Evolutionary conservation across 202 grass and related monocot species (phyloP).

Genomic region (Zoysia matrella): DNA sequence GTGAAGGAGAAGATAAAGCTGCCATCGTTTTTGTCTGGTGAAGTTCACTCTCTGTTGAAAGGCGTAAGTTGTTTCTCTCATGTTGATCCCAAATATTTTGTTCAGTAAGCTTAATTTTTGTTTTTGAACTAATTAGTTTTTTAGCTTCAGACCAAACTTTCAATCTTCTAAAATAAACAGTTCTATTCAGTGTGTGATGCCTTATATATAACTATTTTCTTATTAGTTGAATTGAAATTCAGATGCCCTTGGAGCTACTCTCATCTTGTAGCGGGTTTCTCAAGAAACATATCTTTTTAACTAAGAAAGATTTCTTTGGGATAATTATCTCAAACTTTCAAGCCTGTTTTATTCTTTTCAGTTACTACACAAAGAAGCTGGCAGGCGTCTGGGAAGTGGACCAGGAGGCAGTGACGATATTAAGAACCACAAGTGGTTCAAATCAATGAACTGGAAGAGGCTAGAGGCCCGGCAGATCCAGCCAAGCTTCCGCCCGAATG

Average conservation of each 20-base stretch:
- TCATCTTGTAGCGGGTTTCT: background rate
- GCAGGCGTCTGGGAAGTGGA: constrained; percentile 66
- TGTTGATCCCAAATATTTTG: constrained; percentile 8
- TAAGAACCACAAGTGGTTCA: constrained; percentile 86
- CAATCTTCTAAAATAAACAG: background rate
- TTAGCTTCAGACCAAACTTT: background rate
- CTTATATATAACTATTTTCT: background rate
- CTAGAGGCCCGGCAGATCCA: constrained; percentile 69
- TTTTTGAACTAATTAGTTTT: background rate
- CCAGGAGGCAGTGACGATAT: constrained; percentile 59
- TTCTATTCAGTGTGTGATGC: background rate
- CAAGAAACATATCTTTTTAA: background rate
- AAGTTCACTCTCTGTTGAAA: constrained; percentile 87
- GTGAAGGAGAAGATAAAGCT: constrained; percentile 81
- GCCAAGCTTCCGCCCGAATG: constrained; percentile 74
- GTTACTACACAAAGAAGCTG: constrained; percentile 78
- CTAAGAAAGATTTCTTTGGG: background rate
- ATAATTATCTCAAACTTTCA: background rate
- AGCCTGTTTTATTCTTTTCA: constrained; percentile 9
- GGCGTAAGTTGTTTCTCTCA: constrained; percentile 59
- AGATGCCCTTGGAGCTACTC: background rate
- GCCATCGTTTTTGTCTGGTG: constrained; percentile 70
- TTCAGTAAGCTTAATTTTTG: constrained; percentile 4
- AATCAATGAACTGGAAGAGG: constrained; percentile 75
- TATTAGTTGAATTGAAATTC: background rate